Conservation (phyloP, 2,329 filamentous ascomycete genomes). For the Penicillium sp. region DNA sequence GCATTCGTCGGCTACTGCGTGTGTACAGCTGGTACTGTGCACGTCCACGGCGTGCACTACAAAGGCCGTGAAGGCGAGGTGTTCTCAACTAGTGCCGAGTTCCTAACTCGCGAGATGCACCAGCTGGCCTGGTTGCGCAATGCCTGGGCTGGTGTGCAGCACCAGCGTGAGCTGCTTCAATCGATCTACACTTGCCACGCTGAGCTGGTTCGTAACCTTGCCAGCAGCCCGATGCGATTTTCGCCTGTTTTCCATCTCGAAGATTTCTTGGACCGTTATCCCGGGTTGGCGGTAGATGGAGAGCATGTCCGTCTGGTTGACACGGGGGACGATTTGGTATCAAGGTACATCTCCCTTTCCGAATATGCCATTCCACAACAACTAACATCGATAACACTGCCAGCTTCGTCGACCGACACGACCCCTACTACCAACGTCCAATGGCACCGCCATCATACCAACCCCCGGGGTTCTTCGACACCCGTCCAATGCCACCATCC, state of each 20-base stretch:
- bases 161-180: conserved; percentile 76
- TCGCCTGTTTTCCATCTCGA: conserved; percentile 79
- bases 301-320: conserved; percentile 72
- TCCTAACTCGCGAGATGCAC: conserved; percentile 74
- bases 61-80: conserved; percentile 60
- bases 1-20: conserved; percentile 85
- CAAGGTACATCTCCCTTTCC: conserved; percentile 9
- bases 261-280: conserved; percentile 84
- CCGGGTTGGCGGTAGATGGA: conserved; percentile 68
- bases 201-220: conserved; percentile 72
- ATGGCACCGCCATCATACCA: conserved; percentile 16
- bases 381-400: conserved; percentile 5
- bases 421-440: conserved; percentile 19
- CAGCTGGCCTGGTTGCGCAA: conserved; percentile 72
- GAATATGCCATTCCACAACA: neutral
- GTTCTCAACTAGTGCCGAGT: conserved; percentile 66
- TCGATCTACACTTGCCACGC: conserved; percentile 74
- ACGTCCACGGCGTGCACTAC: conserved; percentile 83
- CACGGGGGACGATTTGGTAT: conserved; percentile 53
- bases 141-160: conserved; percentile 73
- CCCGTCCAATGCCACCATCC: conserved; percentile 7
- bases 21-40: conserved; percentile 81
- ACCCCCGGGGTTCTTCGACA: conserved; percentile 12
- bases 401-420: conserved; percentile 18
- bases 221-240: conserved; percentile 68